These are phyloP conservation scores for Sclerotinia trifoliorum DNA, from an alignment of 2,329 filamentous ascomycete species.

Conservation along the genomic window DNA sequence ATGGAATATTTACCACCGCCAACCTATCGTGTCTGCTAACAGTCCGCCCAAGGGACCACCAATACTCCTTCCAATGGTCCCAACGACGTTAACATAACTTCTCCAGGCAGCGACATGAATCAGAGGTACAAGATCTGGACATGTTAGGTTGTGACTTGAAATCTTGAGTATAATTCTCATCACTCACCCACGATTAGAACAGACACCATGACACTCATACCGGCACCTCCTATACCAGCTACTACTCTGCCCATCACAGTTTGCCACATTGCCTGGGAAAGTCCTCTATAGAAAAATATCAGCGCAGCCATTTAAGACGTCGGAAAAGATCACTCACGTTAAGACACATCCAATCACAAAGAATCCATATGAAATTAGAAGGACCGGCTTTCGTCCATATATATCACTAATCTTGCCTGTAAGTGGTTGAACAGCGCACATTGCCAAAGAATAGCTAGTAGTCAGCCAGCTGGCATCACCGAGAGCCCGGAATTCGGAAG, in stretches of 20 bases:
- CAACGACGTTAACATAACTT: constrained; percentile 70
- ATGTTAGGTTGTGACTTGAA: background rate
- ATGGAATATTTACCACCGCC: constrained; percentile 60
- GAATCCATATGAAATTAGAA: constrained; percentile 62
- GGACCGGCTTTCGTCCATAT: constrained; percentile 64
- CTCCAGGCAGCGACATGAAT: constrained; percentile 58
- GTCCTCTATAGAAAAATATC: constrained; percentile 53
- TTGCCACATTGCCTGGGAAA: constrained; percentile 62
- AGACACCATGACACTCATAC: constrained; percentile 50
- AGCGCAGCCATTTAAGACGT: background rate
- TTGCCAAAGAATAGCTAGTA: constrained; percentile 65
- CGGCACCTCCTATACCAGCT: constrained; percentile 62
- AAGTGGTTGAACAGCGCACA: constrained; percentile 72
- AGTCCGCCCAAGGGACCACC: constrained; percentile 71
- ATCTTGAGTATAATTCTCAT: background rate
- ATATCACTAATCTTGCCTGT: constrained; percentile 72
- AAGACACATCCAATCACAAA: constrained; percentile 61
- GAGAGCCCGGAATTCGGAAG: constrained; percentile 58
- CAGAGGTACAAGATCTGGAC: constrained; percentile 42
- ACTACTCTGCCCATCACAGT: constrained; percentile 61
- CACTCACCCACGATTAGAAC: constrained; percentile 21
- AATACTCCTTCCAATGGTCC: constrained; percentile 62
- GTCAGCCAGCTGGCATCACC: constrained; percentile 58
- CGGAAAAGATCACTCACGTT: constrained; percentile 2
- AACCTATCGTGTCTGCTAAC: constrained; percentile 70